Evolutionary conservation across 164 flowering plant species (phyloP), one percentile per base, ranked within the genome.

Genomic region (Kingdonia uniflora): DNA sequence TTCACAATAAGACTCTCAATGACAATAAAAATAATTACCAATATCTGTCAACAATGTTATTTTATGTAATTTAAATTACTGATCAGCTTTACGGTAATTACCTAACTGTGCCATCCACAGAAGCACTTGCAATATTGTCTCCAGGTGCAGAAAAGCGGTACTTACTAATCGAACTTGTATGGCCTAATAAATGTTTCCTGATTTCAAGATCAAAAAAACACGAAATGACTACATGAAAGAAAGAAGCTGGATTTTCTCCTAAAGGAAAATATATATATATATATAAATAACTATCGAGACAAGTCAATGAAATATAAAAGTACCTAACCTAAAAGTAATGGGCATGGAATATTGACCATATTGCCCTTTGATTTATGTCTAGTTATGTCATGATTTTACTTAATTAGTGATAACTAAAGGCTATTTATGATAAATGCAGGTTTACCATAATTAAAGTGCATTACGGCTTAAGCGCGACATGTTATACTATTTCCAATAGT

Each of bases 91-190:
- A 51, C 0, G 19, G 35, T 25, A 66, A 24, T 17, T 75, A 87
- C 97, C 95, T 90, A 68, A 90, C 97, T 39, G 95, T 90, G 47
- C 95, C 95, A 81, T 90, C 97, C 44, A 68, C 49, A 57, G 97
- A 90, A 64, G 97, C 95, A 74, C 97, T 90, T 29, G 97, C 97
- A 70, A 90, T 85, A 69, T 87, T 90, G 72, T 78, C 68, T 21
- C 97, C 97, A 61, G 92, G 76, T 39, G 87, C 81, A 72, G 97
- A 90, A 73, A 90, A 87, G 58, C 95, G 85, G 70, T 87, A 82
- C 37, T 80, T 72, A 62, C 78, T 90, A 67, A 90, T 87, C 48
- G 95, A 85, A 74, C 89, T 81, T 17, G 97, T 90, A 63, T 90
- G 97, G 46, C 95, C 97, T 55, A 87, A 70, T n/a, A 66, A 90